Evolutionary conservation across 257 asterid genomes (phyloP), one percentile per base, ranked within the genome.

Genomic region (Linaria vulgaris): DNA sequence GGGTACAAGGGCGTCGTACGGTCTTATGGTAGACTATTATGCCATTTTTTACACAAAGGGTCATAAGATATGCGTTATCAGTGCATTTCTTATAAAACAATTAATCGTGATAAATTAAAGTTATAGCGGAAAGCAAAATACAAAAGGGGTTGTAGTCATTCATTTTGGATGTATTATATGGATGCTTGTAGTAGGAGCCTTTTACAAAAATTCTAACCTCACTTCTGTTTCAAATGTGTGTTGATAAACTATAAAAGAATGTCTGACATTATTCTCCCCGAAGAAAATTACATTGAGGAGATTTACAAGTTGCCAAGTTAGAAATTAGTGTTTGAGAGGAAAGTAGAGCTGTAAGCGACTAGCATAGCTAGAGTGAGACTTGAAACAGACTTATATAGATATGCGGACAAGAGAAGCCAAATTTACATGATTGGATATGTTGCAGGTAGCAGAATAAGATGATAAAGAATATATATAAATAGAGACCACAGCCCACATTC

Each of bases 341-440:
- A n/a, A 31, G 1, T 11, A 47, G 64, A 64, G 79, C 57, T 59
- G 69, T 68, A 59, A 31, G 51, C 74, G 64, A 67, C 62, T 54
- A 67, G 27, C 34, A 27, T 9, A n/a, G 53, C 45, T 56, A 54
- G 46, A 49, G 43, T 58, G 41, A 46, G 41, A 66, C 51, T 51
- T 30, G 70, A 41, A 62, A 45, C 51, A 55, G 66, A 61, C 51
- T 54, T 67, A 24, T 57, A 48, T 49, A 59, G 60, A 53, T 23
- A 51, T 56, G 78, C 43, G 76, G 76, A 69, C 68, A 59, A 72
- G n/a, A 48, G 64, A 72, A 72, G 73, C 65, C 72, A 70, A 77
- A 66, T 66, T 73, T 77, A 56, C 60, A 70, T 77, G 82, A 77
- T 73, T 77, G 82, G 79, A 69, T 73, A 69, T 73, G 69, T 58